Evolutionary conservation across 2,329 filamentous ascomycete genomes (phyloP), one percentile per base, ranked within the genome.

Genomic region (Herpotrichia juniperi): DNA sequence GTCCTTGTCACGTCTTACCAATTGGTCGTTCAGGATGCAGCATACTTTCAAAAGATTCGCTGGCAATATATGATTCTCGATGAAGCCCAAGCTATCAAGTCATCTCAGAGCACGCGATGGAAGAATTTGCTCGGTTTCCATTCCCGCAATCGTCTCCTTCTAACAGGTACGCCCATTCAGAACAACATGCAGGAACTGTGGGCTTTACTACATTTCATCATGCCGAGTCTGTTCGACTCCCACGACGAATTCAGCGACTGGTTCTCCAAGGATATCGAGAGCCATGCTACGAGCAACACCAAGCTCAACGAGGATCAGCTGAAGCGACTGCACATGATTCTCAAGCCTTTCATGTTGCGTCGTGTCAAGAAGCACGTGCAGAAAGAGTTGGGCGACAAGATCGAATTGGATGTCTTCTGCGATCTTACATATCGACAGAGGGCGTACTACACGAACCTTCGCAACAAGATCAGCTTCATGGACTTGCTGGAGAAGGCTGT

Each of bases 11-110:
- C 94, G 0, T 97, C 93, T 0, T 99, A 99, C 73, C 94, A 99
- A 75, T 82, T 99, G 31, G 94, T 99, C 22, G 94, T 99, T 17
- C 90, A 93, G 22, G 94, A 99, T 72, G 91, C 96, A 1, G 88
- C 92, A 54, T 99, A 99, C 75, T 97, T 99, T 79, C 93, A 97
- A 76, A 97, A 97, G 81, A 94, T 99, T 83, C 90, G 90, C 65
- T 99, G 94, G 94, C 94, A 97, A 77, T 97, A 99, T 79, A 99
- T 99, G 94, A 97, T 99, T 74, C 84, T 99, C 34, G 94, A 99
- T 65, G 94, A 99, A 76, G 94, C 94, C 1, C 94, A 99, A 72
- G 94, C 94, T 61, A 97, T 99, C 85, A 99, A 99, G 81, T 97
- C 93, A 56, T 97, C 94, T 0, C 87, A 90, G 67, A 97, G 92